These are phyloP conservation scores for Cercospora beticola DNA, from an alignment of 2,329 filamentous ascomycete species.

Conservation along the genomic window DNA sequence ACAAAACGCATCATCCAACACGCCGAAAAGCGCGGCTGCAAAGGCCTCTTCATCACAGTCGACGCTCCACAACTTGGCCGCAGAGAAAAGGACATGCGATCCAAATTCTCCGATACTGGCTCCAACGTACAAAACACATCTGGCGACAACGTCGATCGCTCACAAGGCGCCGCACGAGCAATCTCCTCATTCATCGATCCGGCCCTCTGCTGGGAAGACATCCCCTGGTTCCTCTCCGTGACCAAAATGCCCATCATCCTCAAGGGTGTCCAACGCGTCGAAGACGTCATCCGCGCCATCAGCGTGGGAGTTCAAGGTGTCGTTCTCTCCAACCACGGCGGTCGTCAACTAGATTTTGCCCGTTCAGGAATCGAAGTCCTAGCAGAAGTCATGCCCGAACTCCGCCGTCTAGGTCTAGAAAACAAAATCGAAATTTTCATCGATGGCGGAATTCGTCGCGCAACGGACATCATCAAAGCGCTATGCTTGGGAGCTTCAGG, in stretches of 20 bases:
- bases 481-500: constrained; percentile 87
- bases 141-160: constrained; percentile 74
- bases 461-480: constrained; percentile 93
- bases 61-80: constrained; percentile 94
- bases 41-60: constrained; percentile 95
- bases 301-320: constrained; percentile 77
- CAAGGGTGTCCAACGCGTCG: constrained; percentile 94
- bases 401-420: constrained; percentile 52
- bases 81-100: constrained; percentile 96
- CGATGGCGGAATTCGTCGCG: constrained; percentile 85
- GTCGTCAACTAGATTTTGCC: constrained; percentile 88
- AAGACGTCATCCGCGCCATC: constrained; percentile 83
- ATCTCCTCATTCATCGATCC: constrained; percentile 98
- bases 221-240: constrained; percentile 73
- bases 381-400: constrained; percentile 85
- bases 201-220: constrained; percentile 83
- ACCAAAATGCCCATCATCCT: constrained; percentile 94
- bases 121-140: constrained; percentile 71
- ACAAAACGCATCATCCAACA: constrained; percentile 88
- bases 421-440: constrained; percentile 76
- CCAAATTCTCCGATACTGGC: constrained; percentile 71
- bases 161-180: constrained; percentile 88
- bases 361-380: constrained; percentile 86
- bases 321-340: constrained; percentile 93
- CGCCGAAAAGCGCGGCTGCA: constrained; percentile 88